phyloP scores from a whole-genome alignment of 2,329 filamentous ascomycete genomes.

The Myotisia sp. region DNA sequence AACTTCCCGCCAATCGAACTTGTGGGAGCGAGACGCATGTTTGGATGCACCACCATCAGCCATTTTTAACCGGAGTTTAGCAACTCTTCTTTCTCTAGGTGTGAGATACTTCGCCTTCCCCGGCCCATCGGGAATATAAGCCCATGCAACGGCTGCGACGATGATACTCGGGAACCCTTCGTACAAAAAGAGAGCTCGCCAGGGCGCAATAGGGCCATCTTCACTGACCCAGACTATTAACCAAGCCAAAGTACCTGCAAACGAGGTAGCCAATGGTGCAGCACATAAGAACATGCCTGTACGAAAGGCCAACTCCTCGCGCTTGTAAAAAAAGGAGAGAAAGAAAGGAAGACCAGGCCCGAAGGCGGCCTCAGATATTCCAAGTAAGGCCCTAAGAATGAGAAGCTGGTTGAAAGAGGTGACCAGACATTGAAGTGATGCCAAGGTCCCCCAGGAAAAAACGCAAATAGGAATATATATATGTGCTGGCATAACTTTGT shows the following conservation, averaged over 20 bases:
- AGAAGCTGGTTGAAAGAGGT: constrained; percentile 48
- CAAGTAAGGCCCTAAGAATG: constrained; percentile 32
- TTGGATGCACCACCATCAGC: constrained; percentile 30
- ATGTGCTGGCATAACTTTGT: constrained; percentile 45
- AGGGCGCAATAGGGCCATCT: constrained; percentile 56
- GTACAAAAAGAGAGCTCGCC: constrained; percentile 71
- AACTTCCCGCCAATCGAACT: constrained; percentile 44
- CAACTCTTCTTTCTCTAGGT: constrained; percentile 52
- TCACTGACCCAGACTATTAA: constrained; percentile 56
- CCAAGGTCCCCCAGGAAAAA: constrained; percentile 62
- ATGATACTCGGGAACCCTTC: constrained; percentile 76
- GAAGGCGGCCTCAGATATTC: constrained; percentile 48
- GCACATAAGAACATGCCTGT: constrained; percentile 78
- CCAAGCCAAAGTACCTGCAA: constrained; percentile 66
- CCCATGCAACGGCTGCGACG: constrained; percentile 59
- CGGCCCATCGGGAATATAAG: constrained; percentile 62
- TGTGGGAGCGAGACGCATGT: constrained; percentile 19
- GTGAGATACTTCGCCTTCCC: constrained; percentile 50
- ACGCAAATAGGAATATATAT: constrained; percentile 49
- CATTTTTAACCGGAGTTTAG: constrained; percentile 50
- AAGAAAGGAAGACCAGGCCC: constrained; percentile 51
- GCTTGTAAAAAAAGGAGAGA: constrained; percentile 48
- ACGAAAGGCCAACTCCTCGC: constrained; percentile 64
- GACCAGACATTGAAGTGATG: constrained; percentile 56
- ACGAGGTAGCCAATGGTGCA: constrained; percentile 46